Evolutionary conservation across 768 basidiomycete species (phyloP), one percentile per base, ranked within the genome.

Genomic region (Tylopilus intermedius): DNA sequence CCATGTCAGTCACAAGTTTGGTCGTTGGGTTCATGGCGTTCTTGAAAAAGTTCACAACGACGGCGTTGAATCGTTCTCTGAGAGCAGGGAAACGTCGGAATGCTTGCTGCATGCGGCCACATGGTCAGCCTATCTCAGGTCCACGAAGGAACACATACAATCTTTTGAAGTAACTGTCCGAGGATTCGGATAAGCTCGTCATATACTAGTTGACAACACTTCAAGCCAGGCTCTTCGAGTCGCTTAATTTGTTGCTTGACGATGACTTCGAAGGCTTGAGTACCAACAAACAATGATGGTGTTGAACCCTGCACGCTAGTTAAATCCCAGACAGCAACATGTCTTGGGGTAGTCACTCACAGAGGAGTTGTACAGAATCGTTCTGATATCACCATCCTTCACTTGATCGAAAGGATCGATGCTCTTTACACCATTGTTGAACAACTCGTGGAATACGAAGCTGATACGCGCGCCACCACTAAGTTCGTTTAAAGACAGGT

Each of bases 321-420:
- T 45, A 27, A 47, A 45, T 29, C 15, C n/a, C n/a, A 50, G 8
- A 29, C 3, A 24, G 18, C 33, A 30, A 14, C 2, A 24, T 44
- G 5, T 29, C 21, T 50, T 22, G n/a, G 42, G 10, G n/a, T 26
- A 9, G 22, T 27, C 30, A 79, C 88, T 61, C 58, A 92, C 92
- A 30, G 95, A 95, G 50, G 96, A 97, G 74, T 99, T 99, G 77
- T 99, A 99, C 51, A 98, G 70, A 60, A 97, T 87, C 1, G 84
- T 93, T 49, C 96, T 79, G 67, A 99, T 97, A 71, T 99, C 96
- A 40, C 94, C 92, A 68, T 99, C 96, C 72, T 97, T 96, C 59
- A 96, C 92, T 73, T 96, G 94, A 68, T 99, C 96, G 61, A 97
- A 99, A 0, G 96, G 96, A 76, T 99, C 96, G 65, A 98, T 94